phyloP scores from a whole-genome alignment of 805 yeast species.

The Candida patagonica region DNA sequence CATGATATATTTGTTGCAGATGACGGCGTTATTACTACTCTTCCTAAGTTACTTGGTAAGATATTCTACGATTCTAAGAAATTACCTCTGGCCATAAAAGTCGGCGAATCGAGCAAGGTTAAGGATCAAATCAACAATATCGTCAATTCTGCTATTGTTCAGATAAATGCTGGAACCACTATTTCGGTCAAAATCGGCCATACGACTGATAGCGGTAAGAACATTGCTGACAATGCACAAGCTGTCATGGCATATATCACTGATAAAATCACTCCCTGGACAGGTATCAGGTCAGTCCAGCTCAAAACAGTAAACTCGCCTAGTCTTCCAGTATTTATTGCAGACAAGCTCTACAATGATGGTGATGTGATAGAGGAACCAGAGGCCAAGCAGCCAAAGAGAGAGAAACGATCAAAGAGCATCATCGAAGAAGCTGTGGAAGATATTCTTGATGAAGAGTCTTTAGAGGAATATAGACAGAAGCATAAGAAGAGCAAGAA shows the following conservation, averaged over 20 bases:
- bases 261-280: constrained; percentile 22
- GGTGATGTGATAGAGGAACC: constrained; percentile 36
- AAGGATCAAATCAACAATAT: constrained; percentile 51
- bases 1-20: constrained; percentile 79
- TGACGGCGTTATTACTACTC: constrained; percentile 65
- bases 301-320: constrained; percentile 69
- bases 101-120: constrained; percentile 39
- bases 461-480: constrained; percentile 48
- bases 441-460: constrained; percentile 75
- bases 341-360: constrained; percentile 42
- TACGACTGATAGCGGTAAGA: constrained; percentile 34
- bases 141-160: constrained; percentile 47
- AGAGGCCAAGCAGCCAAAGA: constrained; percentile 19
- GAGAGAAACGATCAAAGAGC: constrained; percentile 33
- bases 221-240: constrained; percentile 52
- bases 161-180: constrained; percentile 67
- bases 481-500: constrained; percentile 28
- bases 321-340: constrained; percentile 70
- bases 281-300: constrained; percentile 36
- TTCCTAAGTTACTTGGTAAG: constrained; percentile 81
- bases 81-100: constrained; percentile 45
- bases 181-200: constrained; percentile 58
- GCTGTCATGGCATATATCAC: constrained; percentile 43
- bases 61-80: constrained; percentile 61
- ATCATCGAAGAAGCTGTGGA: constrained; percentile 68